A percentile compares a stretch with the other conserved stretches of the same genome.
Conservation (phyloP, 805 yeast genomes). For the Wickerhamiella sergipiensis region DNA sequence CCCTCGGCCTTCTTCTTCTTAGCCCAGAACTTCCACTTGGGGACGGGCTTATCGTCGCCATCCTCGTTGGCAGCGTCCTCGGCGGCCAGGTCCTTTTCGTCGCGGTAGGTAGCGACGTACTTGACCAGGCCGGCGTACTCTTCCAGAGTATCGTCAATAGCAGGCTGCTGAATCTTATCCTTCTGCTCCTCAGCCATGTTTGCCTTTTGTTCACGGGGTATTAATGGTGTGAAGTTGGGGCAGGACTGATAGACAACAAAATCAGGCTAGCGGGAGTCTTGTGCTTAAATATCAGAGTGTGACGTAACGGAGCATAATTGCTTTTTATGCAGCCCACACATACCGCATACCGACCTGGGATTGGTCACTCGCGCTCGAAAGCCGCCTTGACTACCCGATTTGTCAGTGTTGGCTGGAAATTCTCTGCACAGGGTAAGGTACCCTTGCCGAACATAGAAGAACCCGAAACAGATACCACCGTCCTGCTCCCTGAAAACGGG, state of each 20-base stretch:
- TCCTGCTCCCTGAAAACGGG: not conserved
- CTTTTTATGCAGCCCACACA: slow-evolving; percentile 9
- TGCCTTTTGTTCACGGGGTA: slow-evolving; percentile 5
- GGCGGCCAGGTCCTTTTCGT: slow-evolving; percentile 30
- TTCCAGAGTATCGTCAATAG: slow-evolving; percentile 35
- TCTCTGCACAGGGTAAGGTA: slow-evolving; percentile 2
- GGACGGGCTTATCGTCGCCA: slow-evolving; percentile 45
- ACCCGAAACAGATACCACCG: not conserved
- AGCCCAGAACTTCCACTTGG: slow-evolving; percentile 46
- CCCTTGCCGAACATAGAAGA: not conserved
- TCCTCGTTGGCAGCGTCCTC: slow-evolving; percentile 44
- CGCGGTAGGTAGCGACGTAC: slow-evolving; percentile 25
- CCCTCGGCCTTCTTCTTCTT: slow-evolving; percentile 36
- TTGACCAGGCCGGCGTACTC: slow-evolving; percentile 26
- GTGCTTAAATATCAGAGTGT: slow-evolving; percentile 5
- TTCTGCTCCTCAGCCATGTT: slow-evolving; percentile 19
- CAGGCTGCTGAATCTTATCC: slow-evolving; percentile 21
- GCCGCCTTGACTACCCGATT: slow-evolving; percentile 1
- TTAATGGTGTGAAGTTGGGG: slow-evolving; percentile 1
- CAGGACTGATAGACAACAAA: slow-evolving; percentile 1
- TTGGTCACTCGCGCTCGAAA: slow-evolving; percentile 5
- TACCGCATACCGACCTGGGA: slow-evolving; percentile 9
- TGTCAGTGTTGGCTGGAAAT: not conserved
- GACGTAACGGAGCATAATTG: slow-evolving; percentile 8
- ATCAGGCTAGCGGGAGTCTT: not conserved